phyloP scores from a whole-genome alignment of 768 basidiomycete species.

The Suillus paluster region DNA sequence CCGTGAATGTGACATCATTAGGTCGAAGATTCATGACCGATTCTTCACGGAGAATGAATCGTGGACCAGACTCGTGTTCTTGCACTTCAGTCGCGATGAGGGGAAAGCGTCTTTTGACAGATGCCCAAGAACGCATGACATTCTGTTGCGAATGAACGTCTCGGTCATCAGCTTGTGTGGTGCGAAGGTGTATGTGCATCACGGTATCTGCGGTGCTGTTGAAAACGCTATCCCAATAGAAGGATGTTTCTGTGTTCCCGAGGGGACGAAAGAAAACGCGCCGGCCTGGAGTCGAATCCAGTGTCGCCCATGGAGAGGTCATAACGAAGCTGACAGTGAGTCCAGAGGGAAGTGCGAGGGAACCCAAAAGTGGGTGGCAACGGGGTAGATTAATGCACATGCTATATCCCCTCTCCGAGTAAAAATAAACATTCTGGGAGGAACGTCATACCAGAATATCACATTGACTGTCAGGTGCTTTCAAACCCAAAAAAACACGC shows the following conservation, averaged over 20 bases:
- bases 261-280: conserved; percentile 36
- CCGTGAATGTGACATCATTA: conserved; percentile 44
- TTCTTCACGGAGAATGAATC: conserved; percentile 47
- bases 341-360: not conserved
- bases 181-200: conserved; percentile 41
- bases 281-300: conserved; percentile 9
- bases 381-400: not conserved
- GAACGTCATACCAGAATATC: not conserved
- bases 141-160: conserved; percentile 32
- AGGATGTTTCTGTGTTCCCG: conserved; percentile 43
- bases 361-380: not conserved
- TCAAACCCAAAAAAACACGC: not conserved
- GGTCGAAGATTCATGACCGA: conserved; percentile 30
- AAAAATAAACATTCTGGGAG: not conserved
- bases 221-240: conserved; percentile 43
- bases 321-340: not conserved
- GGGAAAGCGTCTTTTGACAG: conserved; percentile 52
- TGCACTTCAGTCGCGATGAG: conserved; percentile 49
- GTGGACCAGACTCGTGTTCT: conserved; percentile 29
- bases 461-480: not conserved
- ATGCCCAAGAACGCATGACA: conserved; percentile 46
- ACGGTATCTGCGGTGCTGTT: conserved; percentile 49
- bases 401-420: not conserved
- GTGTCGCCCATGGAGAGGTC: conserved; percentile 4
- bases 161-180: conserved; percentile 17